Evolutionary conservation across 768 basidiomycete species (phyloP).

Genomic region (Leccinum sublutescens): DNA sequence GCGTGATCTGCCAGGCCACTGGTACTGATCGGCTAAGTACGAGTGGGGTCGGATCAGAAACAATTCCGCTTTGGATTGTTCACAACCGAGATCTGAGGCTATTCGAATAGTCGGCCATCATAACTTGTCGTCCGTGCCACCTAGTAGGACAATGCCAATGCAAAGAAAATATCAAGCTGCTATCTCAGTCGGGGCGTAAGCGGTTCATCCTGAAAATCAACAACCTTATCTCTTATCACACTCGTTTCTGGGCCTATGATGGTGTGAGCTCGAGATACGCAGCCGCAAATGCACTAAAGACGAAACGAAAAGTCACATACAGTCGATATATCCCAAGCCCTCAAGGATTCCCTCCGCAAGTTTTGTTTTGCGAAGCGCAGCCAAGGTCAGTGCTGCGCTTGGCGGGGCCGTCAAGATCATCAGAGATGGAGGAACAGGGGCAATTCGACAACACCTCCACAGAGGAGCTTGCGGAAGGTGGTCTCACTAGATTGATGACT

Average conservation of each 20-base stretch:
- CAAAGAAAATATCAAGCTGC: too few species aligned
- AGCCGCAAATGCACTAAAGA: background rate
- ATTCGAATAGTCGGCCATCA: too few species aligned
- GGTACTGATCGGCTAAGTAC: too few species aligned
- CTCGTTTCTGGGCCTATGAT: slow-evolving; percentile 7
- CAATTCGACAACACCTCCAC: slow-evolving; percentile 73
- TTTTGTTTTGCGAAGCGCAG: slow-evolving; percentile 72
- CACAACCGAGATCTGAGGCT: too few species aligned
- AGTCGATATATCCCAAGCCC: slow-evolving; percentile 78
- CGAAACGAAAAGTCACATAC: slow-evolving; percentile 38
- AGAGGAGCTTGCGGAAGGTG: slow-evolving; percentile 87
- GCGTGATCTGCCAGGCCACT: too few species aligned
- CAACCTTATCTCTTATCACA: too few species aligned
- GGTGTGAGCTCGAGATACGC: slow-evolving; percentile 17
- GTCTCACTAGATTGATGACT: slow-evolving; percentile 21
- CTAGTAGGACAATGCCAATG: too few species aligned
- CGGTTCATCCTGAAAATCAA: too few species aligned
- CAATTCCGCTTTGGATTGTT: too few species aligned
- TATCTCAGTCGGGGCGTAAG: too few species aligned
- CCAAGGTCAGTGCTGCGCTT: slow-evolving; percentile 69
- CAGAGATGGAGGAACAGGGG: slow-evolving; percentile 80
- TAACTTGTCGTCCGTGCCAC: too few species aligned
- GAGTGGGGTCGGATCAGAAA: too few species aligned
- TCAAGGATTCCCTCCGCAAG: slow-evolving; percentile 79
- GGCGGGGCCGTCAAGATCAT: slow-evolving; percentile 77